Percentiles rank a stretch among this genome's conserved stretches.
phyloP scores from a whole-genome alignment of 192 early-diverging fungal species.

The Funneliformis mosseae region DNA sequence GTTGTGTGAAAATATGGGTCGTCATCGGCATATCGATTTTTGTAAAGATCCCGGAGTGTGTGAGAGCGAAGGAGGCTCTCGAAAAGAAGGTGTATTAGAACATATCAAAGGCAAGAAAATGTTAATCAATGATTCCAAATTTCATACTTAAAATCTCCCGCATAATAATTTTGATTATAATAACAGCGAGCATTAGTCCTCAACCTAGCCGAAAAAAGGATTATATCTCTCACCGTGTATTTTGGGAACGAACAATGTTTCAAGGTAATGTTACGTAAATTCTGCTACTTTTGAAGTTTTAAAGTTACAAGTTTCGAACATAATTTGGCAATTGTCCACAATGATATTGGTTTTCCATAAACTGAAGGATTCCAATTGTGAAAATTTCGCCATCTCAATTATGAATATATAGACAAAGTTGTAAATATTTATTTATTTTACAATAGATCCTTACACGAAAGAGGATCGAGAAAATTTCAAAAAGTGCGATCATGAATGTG shows the following conservation, averaged over 20 bases:
- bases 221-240: conserved; percentile 38
- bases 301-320: too few relatives aligned
- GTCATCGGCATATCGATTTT: conserved; percentile 44
- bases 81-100: conserved; percentile 26
- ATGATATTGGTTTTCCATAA: too few relatives aligned
- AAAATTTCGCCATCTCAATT: too few relatives aligned
- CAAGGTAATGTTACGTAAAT: conserved; percentile 21
- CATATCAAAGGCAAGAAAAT: conserved; percentile 22
- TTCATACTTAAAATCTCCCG: not conserved
- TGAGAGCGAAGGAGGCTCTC: not conserved
- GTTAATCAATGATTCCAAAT: not conserved
- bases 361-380: too few relatives aligned
- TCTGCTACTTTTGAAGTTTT: too few relatives aligned
- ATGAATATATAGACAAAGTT: too few relatives aligned
- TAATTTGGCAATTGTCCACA: too few relatives aligned
- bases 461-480: conserved; percentile 38
- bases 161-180: conserved; percentile 17
- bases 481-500: conserved; percentile 41
- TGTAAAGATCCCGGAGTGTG: conserved; percentile 34
- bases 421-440: not conserved
- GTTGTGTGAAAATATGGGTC: conserved; percentile 25
- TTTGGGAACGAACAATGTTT: conserved; percentile 45
- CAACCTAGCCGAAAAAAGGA: conserved; percentile 33
- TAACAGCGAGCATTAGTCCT: conserved; percentile 29
- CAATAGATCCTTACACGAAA: conserved; percentile 38